Base-by-base conservation (phyloP, 331 rosid species). In the Pyrus hybrid region DNA sequence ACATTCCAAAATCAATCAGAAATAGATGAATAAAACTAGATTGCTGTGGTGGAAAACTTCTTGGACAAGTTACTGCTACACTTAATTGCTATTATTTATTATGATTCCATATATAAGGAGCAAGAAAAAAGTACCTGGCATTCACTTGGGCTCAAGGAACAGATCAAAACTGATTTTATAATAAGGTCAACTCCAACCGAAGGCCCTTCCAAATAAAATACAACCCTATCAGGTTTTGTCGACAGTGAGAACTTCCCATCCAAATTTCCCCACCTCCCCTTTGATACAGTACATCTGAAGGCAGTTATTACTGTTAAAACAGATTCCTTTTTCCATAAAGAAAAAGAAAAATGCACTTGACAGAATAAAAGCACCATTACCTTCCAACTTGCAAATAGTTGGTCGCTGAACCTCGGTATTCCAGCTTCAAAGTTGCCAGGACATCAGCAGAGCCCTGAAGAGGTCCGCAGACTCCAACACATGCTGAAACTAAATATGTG, bases 151-250 rank as follows among this genome's bases (percentile, higher is more conserved):
- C 29, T 70, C 45, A 86, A 82, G 84, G 88, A 83, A 29, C 81
- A 77, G 62, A 95, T 83, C 71, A 74, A 86, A 21, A 85, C 96
- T 13, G 96, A 86, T 80, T 69, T 80, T 56, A 95, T 83, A 69
- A 90, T 92, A 63, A 95, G 64, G 73, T 95, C 92, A 75, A 89
- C 66, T 82, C 93, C 96, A 72, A 93, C 83, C 79, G 96, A 83
- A 78, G 99, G 97, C 74, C 97, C 99, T 89, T 95, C 99, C 78
- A 95, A 75, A 87, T 90, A 95, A 76, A 95, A 89, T 61, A 86
- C 71, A 74, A 75, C 86, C 56, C 84, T 84, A 17, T 87, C 82
- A 7, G 99, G 96, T 70, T 77, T 51, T 37, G 88, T 80, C 33
- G 93, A 79, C 79, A 92, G 77, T 18, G 91, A 85, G 79, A 95